phyloP scores from a whole-genome alignment of 306 rosid species.

The Delonix regia region DNA sequence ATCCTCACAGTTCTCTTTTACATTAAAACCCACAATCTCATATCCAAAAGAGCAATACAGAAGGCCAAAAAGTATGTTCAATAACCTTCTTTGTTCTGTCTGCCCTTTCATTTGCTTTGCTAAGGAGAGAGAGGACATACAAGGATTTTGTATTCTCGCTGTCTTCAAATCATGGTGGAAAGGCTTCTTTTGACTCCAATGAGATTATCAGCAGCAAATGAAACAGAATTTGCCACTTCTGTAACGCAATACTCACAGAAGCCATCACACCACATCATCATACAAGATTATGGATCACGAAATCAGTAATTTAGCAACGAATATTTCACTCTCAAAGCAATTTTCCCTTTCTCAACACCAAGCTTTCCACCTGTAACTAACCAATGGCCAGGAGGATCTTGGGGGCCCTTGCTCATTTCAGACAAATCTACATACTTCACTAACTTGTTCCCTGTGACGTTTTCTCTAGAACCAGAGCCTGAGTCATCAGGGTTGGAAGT shows the following conservation, averaged over 20 bases:
- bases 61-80: background rate
- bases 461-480: constrained; percentile 51
- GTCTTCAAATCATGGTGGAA: constrained; percentile 26
- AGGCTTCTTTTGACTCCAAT: constrained; percentile 4
- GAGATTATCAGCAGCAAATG: constrained; percentile 24
- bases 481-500: constrained; percentile 43
- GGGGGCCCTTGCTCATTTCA: constrained; percentile 72
- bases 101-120: background rate
- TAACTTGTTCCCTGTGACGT: constrained; percentile 53
- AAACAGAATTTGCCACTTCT: constrained; percentile 34
- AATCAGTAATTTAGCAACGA: constrained; percentile 75
- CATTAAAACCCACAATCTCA: background rate
- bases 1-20: background rate
- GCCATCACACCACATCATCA: constrained; percentile 50
- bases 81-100: background rate
- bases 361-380: constrained; percentile 89
- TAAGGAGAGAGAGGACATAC: background rate
- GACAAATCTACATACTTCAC: constrained; percentile 59
- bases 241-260: constrained; percentile 39
- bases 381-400: constrained; percentile 88
- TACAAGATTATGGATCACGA: constrained; percentile 35
- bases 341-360: constrained; percentile 81
- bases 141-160: constrained; percentile 30
- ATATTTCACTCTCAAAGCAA: constrained; percentile 76
- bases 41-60: background rate